Base-by-base conservation (phyloP, 805 yeast genomes). In the Hanseniaspora meyeri region DNA sequence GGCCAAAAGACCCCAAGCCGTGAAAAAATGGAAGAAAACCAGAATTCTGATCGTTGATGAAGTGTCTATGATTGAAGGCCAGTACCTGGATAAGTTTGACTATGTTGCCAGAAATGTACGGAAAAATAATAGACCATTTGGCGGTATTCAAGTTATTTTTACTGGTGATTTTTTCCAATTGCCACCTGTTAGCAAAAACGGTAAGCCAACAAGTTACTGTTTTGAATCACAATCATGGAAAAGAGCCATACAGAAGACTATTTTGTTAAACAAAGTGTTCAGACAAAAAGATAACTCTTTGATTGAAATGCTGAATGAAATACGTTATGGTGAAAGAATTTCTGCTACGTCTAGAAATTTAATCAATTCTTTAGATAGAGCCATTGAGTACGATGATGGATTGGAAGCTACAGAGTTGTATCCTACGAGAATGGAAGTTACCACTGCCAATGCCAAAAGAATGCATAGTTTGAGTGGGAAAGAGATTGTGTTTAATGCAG, bases 401-500 rank as follows among this genome's bases (percentile, higher is more conserved):
- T 80, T 93, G 10, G 80, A 75, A 47, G 96, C 99, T 2, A 88
- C 98, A 0, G 96, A 89, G 66, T 70, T 93, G 47, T 93, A 80
- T 63, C 87, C 97, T 0, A 87, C 96, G 0, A 77, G 97, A 62
- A 69, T 73, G 29, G 96, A 93, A 66, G 99, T 93, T 6, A 89
- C 85, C 45, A 60, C 68, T 8, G 87, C 97, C 0, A 93, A 93
- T 65, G 64, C 65, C 20, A 66, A 68, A 58, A 75, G 83, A 59
- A 70, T 86, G 62, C 63, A 64, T 2, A 63, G 66, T 1, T 66
- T 93, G 5, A 70, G 73, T 0, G 85, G 89, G 0, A 65, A 70
- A 2, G 61, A 70, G 2, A 62, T 70, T 34, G 64, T 63, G 0
- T 90, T 73, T 63, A 67, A 66, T 1, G 77, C 85, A 2, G 47